Evolutionary conservation across 2,329 filamentous ascomycete species (phyloP).

Genomic region (Coniochaeta sp.): DNA sequence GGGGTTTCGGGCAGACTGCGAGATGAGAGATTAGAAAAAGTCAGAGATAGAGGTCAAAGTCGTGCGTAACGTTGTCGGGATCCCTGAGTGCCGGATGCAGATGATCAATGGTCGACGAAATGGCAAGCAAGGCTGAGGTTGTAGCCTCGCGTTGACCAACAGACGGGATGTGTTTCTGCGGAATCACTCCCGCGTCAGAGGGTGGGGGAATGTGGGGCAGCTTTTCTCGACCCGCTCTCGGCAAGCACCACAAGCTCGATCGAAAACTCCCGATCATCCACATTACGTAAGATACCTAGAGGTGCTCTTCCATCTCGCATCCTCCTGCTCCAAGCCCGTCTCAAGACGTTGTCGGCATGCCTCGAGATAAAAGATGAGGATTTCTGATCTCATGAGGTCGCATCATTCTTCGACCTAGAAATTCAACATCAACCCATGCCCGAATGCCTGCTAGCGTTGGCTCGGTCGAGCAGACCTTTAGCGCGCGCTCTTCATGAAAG

Average conservation of each 20-base stretch:
- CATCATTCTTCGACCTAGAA: neutral
- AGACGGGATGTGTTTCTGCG: neutral
- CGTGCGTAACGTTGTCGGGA: neutral
- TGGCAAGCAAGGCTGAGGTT: neutral
- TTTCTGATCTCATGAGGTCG: too few relatives aligned
- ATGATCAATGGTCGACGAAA: neutral
- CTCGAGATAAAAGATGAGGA: neutral
- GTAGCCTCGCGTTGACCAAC: neutral
- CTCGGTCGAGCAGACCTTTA: neutral
- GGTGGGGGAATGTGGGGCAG: neutral
- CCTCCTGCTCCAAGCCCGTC: neutral
- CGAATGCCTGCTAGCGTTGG: neutral
- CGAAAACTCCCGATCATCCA: too few relatives aligned
- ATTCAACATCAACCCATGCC: neutral
- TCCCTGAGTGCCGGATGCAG: neutral
- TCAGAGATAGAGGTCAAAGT: neutral
- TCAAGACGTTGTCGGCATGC: neutral
- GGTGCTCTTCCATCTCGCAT: too few relatives aligned
- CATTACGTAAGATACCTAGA: too few relatives aligned
- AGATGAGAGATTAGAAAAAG: neutral
- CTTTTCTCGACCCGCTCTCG: neutral
- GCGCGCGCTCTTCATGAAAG: neutral
- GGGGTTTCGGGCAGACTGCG: neutral
- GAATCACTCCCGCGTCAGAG: neutral
- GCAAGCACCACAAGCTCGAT: too few relatives aligned